Evolutionary conservation across 192 early-diverging fungal species (phyloP).

Genomic region (Linnemannia hyalina): DNA sequence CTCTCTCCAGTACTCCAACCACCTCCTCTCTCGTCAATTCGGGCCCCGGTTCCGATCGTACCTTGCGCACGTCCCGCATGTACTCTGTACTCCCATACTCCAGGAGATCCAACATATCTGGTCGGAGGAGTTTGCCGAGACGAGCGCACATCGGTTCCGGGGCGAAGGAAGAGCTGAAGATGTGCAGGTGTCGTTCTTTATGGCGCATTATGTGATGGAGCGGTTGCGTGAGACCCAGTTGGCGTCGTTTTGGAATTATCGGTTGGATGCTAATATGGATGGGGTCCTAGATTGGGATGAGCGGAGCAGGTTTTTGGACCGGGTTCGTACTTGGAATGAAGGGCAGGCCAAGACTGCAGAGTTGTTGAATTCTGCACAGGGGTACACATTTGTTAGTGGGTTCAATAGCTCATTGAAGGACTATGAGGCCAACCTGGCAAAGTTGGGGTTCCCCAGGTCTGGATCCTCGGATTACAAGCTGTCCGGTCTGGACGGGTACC

Average conservation of each 20-base stretch:
- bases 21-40: constrained; percentile 52
- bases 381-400: neutral
- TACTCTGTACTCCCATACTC: constrained; percentile 40
- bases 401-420: neutral
- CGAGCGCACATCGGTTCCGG: constrained; percentile 56
- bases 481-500: constrained; percentile 50
- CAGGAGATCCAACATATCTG: constrained; percentile 50
- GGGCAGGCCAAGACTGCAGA: neutral
- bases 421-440: neutral
- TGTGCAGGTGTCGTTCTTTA: constrained; percentile 46
- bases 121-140: constrained; percentile 38
- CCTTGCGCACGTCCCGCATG: constrained; percentile 51
- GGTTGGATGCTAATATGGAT: constrained; percentile 52
- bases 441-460: neutral
- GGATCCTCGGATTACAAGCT: constrained; percentile 14
- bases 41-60: constrained; percentile 44
- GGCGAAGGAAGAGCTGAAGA: constrained; percentile 35
- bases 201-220: constrained; percentile 58
- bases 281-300: constrained; percentile 42
- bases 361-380: neutral
- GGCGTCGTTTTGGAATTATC: constrained; percentile 47
- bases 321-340: constrained; percentile 10
- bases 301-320: constrained; percentile 28
- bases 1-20: constrained; percentile 50
- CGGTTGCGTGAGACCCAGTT: constrained; percentile 50